Evolutionary conservation across 148 eudicot species (phyloP), one percentile per base, ranked within the genome.

Genomic region (Rhododendron ferrugineum): DNA sequence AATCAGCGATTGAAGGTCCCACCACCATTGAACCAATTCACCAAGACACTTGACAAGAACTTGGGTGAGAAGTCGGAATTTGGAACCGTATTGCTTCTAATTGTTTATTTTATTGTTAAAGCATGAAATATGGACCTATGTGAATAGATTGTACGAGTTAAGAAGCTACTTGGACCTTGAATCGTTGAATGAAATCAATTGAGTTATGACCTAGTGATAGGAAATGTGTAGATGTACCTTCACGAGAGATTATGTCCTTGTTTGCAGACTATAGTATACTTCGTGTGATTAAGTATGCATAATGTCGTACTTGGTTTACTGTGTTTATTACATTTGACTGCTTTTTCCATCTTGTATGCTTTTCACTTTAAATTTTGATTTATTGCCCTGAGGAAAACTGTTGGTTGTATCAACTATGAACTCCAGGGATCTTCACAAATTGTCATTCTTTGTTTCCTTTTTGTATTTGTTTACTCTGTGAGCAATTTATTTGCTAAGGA

Each of bases 1-100:
- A 90, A 80, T 87, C 91, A 88, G 89, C 82, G 91, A 0, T 88
- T 92, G 91, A 91, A 91, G 93, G 92, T 90, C 46, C 89, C 92
- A 11, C 92, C 93, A 36, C 80, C 91, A 11, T 86, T 89, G 88
- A 88, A 90, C 83, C 92, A 90, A 83, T 90, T 90, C 84, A 88
- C 93, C 47, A 91, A 91, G 87, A 91, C 91, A 22, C 90, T 91
- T 1, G 92, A 91, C 83, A 91, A 90, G 80, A 91, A 90, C 79
- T 85, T 90, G 16, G 93, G 93, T 90, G 14, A 84, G 85, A 20
- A 47, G 4, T 73, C 18, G 1, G 18, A 68, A 68, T 68, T 28
- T 13, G 36, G 34, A 30, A 68, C 37, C 36, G 3, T 28, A 3
- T 68, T 68, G 36, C 36, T 28, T 68, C 2, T 26, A 28, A 30